Evolutionary conservation across 495 filamentous ascomycete genomes (phyloP).

Genomic region (Lindgomyces ingoldianus): DNA sequence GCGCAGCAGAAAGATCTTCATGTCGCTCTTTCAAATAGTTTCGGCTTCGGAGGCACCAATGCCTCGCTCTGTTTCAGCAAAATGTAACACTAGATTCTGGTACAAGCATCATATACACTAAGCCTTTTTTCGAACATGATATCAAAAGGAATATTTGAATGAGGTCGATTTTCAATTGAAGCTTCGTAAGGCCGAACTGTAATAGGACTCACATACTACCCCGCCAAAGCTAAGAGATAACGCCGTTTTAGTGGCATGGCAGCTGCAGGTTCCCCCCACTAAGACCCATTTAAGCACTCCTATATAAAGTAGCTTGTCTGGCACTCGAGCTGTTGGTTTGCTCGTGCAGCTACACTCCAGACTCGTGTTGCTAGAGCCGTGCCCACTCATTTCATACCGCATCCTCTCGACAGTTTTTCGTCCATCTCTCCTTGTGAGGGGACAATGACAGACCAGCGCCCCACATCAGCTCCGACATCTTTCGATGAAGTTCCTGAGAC

Average conservation of each 20-base stretch:
- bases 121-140: no score
- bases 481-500: neutral
- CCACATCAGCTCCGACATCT: neutral
- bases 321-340: neutral
- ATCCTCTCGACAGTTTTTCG: no score
- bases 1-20: conserved; percentile 70
- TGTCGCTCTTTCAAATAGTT: conserved; percentile 88
- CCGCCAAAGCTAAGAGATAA: conserved; percentile 28
- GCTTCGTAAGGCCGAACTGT: conserved; percentile 22
- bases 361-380: no score
- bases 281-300: conserved; percentile 1
- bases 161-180: conserved; percentile 13
- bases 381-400: neutral
- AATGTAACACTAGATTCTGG: no score
- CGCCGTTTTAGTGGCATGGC: neutral
- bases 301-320: neutral
- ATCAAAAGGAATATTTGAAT: no score
- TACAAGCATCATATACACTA: no score
- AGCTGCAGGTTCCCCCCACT: conserved; percentile 18
- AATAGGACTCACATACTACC: conserved; percentile 30
- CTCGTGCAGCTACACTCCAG: neutral
- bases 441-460: conserved; percentile 4
- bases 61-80: conserved; percentile 80
- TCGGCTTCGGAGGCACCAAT: conserved; percentile 97
- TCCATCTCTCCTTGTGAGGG: no score